Base-by-base conservation (phyloP, 768 basidiomycete species). In the Mycena crocata region DNA sequence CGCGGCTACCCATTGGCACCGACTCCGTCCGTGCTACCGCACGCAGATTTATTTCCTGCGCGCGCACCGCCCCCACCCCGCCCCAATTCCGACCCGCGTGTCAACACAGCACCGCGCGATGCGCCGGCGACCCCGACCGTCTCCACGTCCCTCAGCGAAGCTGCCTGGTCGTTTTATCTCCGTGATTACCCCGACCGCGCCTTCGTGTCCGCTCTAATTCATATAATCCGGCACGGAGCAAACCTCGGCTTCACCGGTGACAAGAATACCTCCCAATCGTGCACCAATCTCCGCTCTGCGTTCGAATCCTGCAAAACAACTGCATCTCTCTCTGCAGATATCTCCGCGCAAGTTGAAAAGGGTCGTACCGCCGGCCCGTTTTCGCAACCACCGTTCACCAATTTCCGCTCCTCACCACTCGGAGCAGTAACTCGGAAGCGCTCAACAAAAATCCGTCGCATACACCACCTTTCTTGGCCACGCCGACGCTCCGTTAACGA, bases 401-500 rank as follows among this genome's bases (percentile, higher is more conserved):
- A 69, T 48, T 74, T 74, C 62, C 66, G 70, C 34, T 49, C 54
- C 55, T 74, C 70, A 2, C 73, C 72, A 3, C 64, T 73, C 23
- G 71, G 72, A 10, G 60, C 61, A 2, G 71, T 69, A 12, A 69
- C 71, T 10, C 64, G 69, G 50, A 70, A 67, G 34, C 71, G 52
- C 35, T 66, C 70, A 5, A 23, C 58, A 7, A 74, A 74, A 30
- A n/a, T 61, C 5, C 60, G 65, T 24, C 51, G 55, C 1, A 74
- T 74, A 26, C 63, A 71, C 35, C 73, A 72, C 51, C 62, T 74
- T 14, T 74, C 70, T 0, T 72, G 71, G 73, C 73, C 73, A 2
- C 34, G 44, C 23, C 42, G 62, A 3, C 14, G 31, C 2, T 74
- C 73, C 2, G 64, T 73, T 17, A 74, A 74, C 45, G 68, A 73